phyloP scores from a whole-genome alignment of 2,329 filamentous ascomycete species.

The Aspergillus luchuensis region DNA sequence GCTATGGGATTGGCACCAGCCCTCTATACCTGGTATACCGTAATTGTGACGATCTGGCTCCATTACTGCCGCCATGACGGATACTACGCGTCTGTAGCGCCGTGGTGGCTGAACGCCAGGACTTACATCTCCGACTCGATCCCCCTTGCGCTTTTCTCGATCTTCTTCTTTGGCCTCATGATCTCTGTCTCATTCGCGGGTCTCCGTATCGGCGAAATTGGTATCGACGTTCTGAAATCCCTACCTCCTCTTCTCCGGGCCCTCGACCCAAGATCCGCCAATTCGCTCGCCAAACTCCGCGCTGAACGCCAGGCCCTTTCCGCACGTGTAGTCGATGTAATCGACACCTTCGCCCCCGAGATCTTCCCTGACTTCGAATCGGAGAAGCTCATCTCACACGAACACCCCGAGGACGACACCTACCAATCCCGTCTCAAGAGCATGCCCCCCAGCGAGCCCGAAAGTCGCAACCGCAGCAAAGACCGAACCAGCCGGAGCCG shows the following conservation, averaged over 20 bases:
- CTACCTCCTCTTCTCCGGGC: constrained; percentile 83
- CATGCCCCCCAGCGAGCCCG: constrained; percentile 21
- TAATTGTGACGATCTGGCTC: constrained; percentile 72
- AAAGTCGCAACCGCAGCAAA: constrained; percentile 18
- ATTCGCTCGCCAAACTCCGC: constrained; percentile 78
- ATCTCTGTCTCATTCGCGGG: constrained; percentile 85
- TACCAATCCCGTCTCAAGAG: constrained; percentile 24
- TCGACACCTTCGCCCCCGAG: constrained; percentile 93
- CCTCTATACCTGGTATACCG: constrained; percentile 79
- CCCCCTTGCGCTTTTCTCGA: constrained; percentile 37
- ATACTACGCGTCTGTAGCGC: constrained; percentile 76
- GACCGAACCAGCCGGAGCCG: constrained; percentile 20
- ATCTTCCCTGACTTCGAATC: constrained; percentile 96
- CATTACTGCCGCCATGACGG: constrained; percentile 81
- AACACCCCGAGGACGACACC: constrained; percentile 46
- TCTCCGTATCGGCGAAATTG: constrained; percentile 93
- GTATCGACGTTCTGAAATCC: constrained; percentile 98
- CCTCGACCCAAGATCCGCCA: constrained; percentile 79
- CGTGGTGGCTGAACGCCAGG: constrained; percentile 61
- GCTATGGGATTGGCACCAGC: constrained; percentile 79
- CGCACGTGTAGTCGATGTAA: constrained; percentile 80
- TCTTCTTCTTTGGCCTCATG: constrained; percentile 70
- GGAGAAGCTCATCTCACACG: constrained; percentile 77
- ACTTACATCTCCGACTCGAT: constrained; percentile 7
- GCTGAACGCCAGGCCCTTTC: constrained; percentile 72